Percentiles rank a stretch among this genome's conserved stretches.
These are phyloP conservation scores for Ustilago trichophora DNA, from an alignment of 1,284 basidiomycete species.

Conservation along the genomic window DNA sequence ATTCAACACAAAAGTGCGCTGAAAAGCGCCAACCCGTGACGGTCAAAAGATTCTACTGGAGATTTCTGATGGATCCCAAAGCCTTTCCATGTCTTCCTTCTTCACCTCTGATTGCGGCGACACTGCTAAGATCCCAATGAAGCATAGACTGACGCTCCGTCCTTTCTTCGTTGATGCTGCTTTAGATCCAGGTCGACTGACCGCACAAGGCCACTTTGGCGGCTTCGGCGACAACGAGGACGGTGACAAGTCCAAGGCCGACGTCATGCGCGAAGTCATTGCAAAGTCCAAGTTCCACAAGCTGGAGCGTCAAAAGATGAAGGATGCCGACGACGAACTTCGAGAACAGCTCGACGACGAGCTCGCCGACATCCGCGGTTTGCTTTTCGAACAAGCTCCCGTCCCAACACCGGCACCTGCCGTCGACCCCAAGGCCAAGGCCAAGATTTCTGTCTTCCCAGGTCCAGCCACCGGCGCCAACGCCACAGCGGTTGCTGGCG, in stretches of 20 bases:
- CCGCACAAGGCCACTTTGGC: conserved; percentile 75
- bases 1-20: conserved; percentile 45
- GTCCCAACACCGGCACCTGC: conserved; percentile 28
- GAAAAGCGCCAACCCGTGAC: conserved; percentile 52
- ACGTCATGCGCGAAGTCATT: conserved; percentile 98
- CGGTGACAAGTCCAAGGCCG: conserved; percentile 75
- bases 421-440: conserved; percentile 26
- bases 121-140: neutral
- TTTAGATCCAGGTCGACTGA: conserved; percentile 34
- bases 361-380: conserved; percentile 80
- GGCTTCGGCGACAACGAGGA: conserved; percentile 77
- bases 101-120: neutral
- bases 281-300: conserved; percentile 86
- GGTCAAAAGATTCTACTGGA: conserved; percentile 65
- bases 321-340: conserved; percentile 84
- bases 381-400: conserved; percentile 70
- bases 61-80: conserved; percentile 57
- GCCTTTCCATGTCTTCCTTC: neutral
- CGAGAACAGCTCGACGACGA: conserved; percentile 89
- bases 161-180: neutral
- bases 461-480: conserved; percentile 30
- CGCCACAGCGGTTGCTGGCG: conserved; percentile 21
- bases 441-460: conserved; percentile 32
- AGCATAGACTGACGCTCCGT: conserved; percentile 8
- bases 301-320: conserved; percentile 85